Evolutionary conservation across 768 basidiomycete genomes (phyloP).

Genomic region (Amanita subjunquillea): DNA sequence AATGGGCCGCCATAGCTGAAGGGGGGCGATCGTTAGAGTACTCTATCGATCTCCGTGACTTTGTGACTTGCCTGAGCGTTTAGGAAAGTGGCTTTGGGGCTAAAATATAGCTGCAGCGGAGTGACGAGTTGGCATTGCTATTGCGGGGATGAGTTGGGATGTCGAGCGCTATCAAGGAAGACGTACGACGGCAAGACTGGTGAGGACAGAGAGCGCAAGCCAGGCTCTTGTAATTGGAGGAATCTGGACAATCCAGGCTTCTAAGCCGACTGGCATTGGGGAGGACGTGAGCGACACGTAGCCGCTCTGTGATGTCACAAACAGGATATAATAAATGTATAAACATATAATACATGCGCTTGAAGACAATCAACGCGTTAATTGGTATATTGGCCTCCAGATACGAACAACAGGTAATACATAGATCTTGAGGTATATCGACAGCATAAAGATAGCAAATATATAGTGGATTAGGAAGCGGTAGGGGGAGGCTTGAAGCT

Average conservation of each 20-base stretch:
- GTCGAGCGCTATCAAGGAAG: background rate
- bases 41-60: background rate
- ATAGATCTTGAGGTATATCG: background rate
- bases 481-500: constrained; percentile 29
- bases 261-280: constrained; percentile 71
- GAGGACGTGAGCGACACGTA: no score
- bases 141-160: constrained; percentile 4
- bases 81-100: constrained; percentile 72
- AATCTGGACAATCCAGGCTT: constrained; percentile 86
- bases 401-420: background rate
- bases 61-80: constrained; percentile 55
- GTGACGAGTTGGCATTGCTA: constrained; percentile 92
- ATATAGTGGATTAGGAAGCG: background rate
- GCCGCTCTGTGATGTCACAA: no score
- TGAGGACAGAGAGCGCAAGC: constrained; percentile 70
- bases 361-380: no score
- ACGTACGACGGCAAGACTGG: constrained; percentile 82
- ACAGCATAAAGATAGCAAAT: background rate
- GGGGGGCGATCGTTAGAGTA: constrained; percentile 7
- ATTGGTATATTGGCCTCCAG: no score
- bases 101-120: constrained; percentile 88
- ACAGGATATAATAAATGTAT: no score
- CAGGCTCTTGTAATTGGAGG: constrained; percentile 87
- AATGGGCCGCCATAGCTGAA: constrained; percentile 74
- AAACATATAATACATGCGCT: no score